Conservation (phyloP, 78 protist species). For the Dictyostelium capitatum region DNA sequence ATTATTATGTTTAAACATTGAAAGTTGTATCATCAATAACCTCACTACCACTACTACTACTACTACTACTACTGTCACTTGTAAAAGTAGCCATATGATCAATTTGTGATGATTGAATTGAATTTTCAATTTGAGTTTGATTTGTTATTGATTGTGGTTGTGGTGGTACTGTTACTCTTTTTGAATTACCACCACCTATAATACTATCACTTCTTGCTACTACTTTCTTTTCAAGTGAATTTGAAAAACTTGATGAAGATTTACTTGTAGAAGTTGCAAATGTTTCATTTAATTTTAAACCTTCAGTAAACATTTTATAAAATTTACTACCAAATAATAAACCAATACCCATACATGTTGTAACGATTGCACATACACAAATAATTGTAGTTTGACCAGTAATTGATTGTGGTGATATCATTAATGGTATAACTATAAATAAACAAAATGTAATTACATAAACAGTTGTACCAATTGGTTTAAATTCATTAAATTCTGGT, state of each 20-base stretch:
- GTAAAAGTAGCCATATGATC: conserved; percentile 10
- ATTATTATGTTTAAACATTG: too few relatives aligned
- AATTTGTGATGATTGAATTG: not conserved
- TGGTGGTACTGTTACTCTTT: not conserved
- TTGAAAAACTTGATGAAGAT: not conserved
- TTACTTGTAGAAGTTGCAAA: not conserved
- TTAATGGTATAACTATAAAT: conserved; percentile 51
- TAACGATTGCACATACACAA: conserved; percentile 17
- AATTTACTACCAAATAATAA: conserved; percentile 30
- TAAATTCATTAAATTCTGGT: conserved; percentile 53
- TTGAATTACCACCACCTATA: not conserved
- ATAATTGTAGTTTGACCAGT: conserved; percentile 6
- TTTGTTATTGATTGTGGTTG: not conserved
- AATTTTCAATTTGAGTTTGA: too few relatives aligned
- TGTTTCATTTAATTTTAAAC: not conserved
- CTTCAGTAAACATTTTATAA: not conserved
- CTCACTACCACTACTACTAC: not conserved
- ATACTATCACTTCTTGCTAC: not conserved
- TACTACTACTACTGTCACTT: not conserved
- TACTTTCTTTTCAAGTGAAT: not conserved
- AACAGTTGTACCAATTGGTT: conserved; percentile 24
- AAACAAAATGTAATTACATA: conserved; percentile 50
- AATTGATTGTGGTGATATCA: conserved; percentile 4
- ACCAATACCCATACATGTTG: not conserved
- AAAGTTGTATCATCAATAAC: too few relatives aligned